Conservation (phyloP, 78 protist genomes). For the Dictyostelium intermedium region DNA sequence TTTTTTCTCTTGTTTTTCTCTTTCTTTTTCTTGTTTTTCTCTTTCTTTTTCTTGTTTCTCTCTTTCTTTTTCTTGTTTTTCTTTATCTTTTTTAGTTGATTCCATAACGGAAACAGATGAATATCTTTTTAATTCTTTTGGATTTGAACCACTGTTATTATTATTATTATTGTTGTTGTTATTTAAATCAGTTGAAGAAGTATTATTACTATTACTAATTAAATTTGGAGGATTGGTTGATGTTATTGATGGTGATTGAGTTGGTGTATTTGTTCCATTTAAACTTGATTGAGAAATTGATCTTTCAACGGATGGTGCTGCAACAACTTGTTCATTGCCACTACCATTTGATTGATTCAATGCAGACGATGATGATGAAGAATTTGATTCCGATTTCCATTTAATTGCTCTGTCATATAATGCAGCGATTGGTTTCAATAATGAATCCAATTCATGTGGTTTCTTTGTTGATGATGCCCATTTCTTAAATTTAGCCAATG, state of each 20-base stretch:
- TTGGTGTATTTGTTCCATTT: background rate
- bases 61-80: background rate
- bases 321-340: background rate
- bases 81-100: background rate
- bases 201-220: background rate
- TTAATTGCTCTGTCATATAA: conserved; percentile 60
- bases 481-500: conserved; percentile 40
- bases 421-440: conserved; percentile 53
- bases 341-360: background rate
- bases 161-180: background rate
- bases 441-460: conserved; percentile 57
- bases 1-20: background rate
- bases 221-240: background rate
- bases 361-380: background rate
- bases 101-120: conserved; percentile 64
- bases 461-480: conserved; percentile 51
- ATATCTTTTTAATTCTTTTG: conserved; percentile 68
- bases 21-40: too few relatives aligned
- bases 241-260: background rate
- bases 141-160: background rate
- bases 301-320: conserved; percentile 6
- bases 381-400: conserved; percentile 9
- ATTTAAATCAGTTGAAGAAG: background rate
- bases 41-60: background rate
- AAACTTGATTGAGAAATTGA: conserved; percentile 13